Base-by-base conservation (phyloP, 257 asterid species). In the Solanum microdontum region DNA sequence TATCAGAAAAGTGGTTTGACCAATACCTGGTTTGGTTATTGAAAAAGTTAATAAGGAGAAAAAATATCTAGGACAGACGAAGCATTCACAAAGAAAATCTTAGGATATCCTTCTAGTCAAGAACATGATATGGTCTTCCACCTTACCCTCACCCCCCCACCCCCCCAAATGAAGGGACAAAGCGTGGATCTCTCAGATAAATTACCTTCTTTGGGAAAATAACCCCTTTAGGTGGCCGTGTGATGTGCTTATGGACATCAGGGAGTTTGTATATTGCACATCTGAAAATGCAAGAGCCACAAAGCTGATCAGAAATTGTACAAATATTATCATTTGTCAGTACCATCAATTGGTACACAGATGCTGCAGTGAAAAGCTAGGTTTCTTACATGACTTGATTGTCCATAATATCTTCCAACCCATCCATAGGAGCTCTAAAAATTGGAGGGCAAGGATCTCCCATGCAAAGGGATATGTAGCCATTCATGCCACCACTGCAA, bases 401-500 rank as follows among this genome's bases (percentile, higher is more conserved):
- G 91, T 95, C 93, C 96, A 92, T 91, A 73, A 97, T 89, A 89
- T 97, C 99, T 90, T 95, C 99, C 98, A 95, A 55, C 76, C 94
- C 98, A 74, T 84, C 90, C 87, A 97, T 91, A 76, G 99, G 99
- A 90, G 99, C 95, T 93, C 95, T 92, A 90, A 97, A 97, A 90
- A 95, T 92, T 62, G 99, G 96, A 87, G 99, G 99, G 90, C 99
- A 97, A 34, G 98, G 97, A 91, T 97, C 99, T 74, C 99, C 99
- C 58, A 88, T 84, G 45, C 99, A 97, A 48, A 95, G 98, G 83
- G 98, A 95, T 77, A 97, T 89, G 91, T 94, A 97, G 36, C 99
- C 99, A 12, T 95, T 96, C 99, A 97, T 97, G 86, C 99, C 99
- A 90, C 97, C 98, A 91, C 99, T 95, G 98, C 95, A 94, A 7